These are phyloP conservation scores for Phycomyces blakesleeanus DNA, from an alignment of 192 early-diverging fungal species.

Conservation along the genomic window DNA sequence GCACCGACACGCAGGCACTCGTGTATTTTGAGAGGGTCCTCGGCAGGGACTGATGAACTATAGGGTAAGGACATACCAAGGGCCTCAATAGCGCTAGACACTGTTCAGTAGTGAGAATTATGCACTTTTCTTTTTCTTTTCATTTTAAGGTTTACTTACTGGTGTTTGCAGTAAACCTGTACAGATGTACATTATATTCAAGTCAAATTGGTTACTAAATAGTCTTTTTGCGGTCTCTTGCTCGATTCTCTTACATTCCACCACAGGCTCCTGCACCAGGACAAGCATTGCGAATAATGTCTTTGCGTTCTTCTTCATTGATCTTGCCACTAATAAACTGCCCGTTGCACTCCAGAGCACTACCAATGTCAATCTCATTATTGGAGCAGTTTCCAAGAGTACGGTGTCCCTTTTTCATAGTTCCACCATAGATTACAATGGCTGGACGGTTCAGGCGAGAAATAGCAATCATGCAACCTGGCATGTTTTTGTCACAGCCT, in stretches of 20 bases:
- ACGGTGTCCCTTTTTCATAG: conserved; percentile 74
- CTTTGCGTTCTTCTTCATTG: conserved; percentile 78
- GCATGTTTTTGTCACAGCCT: conserved; percentile 89
- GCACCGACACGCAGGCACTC: conserved; percentile 85
- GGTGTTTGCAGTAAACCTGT: conserved; percentile 18
- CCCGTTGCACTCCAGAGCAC: conserved; percentile 93
- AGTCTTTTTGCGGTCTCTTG: conserved; percentile 20
- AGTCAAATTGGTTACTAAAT: neutral
- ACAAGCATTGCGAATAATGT: conserved; percentile 68
- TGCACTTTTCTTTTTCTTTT: too few species aligned
- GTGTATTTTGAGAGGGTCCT: conserved; percentile 78
- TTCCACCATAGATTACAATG: conserved; percentile 96
- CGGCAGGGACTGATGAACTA: conserved; percentile 90
- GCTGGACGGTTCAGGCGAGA: conserved; percentile 92
- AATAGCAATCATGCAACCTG: conserved; percentile 94
- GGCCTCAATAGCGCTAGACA: conserved; percentile 96
- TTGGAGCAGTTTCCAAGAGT: conserved; percentile 52
- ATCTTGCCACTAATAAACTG: conserved; percentile 89
- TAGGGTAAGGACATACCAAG: conserved; percentile 96
- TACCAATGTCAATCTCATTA: conserved; percentile 78
- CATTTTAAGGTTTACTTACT: conserved; percentile 9
- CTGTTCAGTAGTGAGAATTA: too few species aligned
- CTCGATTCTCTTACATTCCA: conserved; percentile 70
- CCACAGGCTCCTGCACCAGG: conserved; percentile 96
- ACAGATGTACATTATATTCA: neutral